Percentiles rank a stretch among this genome's conserved stretches.
These are phyloP conservation scores for Malassezia yamatoensis DNA, from an alignment of 1,284 basidiomycete genomes.

Conservation along the genomic window DNA sequence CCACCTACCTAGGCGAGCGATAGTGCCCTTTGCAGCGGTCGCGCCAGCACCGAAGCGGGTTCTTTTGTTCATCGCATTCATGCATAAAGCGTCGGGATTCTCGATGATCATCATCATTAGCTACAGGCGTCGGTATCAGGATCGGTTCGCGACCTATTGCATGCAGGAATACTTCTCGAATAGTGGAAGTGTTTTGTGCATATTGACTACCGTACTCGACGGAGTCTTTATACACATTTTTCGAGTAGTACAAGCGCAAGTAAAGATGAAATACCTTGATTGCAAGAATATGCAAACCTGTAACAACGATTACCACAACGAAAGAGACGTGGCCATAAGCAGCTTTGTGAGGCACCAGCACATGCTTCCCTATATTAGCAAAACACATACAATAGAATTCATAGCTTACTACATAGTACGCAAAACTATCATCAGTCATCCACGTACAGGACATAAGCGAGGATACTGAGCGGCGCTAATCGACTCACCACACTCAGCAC, in stretches of 20 bases:
- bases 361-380: not conserved
- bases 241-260: not conserved
- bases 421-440: not conserved
- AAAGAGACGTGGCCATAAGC: too few relatives aligned
- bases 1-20: constrained; percentile 1
- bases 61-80: not conserved
- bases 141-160: not conserved
- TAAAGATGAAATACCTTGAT: not conserved
- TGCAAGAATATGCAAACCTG: not conserved
- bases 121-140: not conserved
- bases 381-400: not conserved
- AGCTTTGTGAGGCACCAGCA: not conserved
- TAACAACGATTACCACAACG: not conserved
- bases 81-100: not conserved
- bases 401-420: not conserved
- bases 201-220: not conserved
- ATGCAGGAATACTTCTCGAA: not conserved
- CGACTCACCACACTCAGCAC: not conserved
- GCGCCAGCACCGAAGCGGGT: constrained; percentile 10
- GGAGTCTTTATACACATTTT: not conserved
- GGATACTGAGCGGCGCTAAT: not conserved
- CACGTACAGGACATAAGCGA: not conserved
- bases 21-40: constrained; percentile 9
- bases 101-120: not conserved
- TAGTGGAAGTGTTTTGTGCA: not conserved